Evolutionary conservation across 192 early-diverging fungal species (phyloP).

Genomic region (Glomus cerebriforme): DNA sequence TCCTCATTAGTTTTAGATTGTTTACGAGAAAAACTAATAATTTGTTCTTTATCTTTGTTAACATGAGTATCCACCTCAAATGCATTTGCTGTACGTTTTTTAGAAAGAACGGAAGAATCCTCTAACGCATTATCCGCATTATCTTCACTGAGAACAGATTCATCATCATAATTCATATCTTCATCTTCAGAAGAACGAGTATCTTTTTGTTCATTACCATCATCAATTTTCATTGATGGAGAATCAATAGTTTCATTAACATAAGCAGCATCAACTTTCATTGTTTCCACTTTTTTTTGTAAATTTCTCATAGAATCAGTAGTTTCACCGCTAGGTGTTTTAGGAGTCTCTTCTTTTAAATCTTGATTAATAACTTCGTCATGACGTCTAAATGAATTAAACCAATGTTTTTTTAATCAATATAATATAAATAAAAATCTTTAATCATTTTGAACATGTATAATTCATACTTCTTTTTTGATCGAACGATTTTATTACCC

Average conservation of each 20-base stretch:
- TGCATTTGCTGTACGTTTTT: neutral
- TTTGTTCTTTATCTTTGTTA: neutral
- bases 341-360: neutral
- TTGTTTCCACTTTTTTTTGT: conserved; percentile 8
- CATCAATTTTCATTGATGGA: neutral
- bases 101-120: neutral
- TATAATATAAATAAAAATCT: neutral
- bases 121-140: neutral
- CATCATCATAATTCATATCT: neutral
- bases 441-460: neutral
- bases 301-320: neutral
- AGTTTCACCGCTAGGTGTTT: neutral
- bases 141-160: neutral
- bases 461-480: conserved; percentile 4
- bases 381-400: neutral
- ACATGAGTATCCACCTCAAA: neutral
- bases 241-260: neutral
- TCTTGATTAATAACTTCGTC: neutral
- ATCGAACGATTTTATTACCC: neutral
- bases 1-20: neutral
- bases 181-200: neutral
- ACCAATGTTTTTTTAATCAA: neutral
- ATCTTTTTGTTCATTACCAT: neutral
- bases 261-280: neutral
- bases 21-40: neutral